Base-by-base conservation (phyloP, 805 yeast genomes). In the Starmerella riodocensis region DNA sequence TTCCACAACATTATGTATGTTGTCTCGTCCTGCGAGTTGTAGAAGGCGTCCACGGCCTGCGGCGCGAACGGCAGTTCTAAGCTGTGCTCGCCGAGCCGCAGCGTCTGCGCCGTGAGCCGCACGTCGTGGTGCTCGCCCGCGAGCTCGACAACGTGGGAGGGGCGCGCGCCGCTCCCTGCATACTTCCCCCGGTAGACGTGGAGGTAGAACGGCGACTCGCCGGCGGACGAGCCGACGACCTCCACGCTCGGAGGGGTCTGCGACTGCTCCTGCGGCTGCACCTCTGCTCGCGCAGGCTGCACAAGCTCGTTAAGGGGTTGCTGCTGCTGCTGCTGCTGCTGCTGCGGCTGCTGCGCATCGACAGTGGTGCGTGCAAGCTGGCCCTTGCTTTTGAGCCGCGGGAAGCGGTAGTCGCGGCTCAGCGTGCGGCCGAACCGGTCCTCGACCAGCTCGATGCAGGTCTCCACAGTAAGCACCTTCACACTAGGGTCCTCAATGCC, bases 391-490 rank as follows among this genome's bases (percentile, higher is more conserved):
- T 65, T 56, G 74, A 88, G 66, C 50, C 81, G 82, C 1, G 95
- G 95, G 2, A 72, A 62, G 3, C 73, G 63, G 27, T 55, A 55
- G 37, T 76, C 78, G 38, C 94, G 61, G 40, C 78, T 80, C 14
- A 85, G 63, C 4, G 62, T 57, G 2, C 74, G 55, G 35, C 65
- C 62, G 13, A 60, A 62, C 20, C 68, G 52, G 42, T 76, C 60
- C 54, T 83, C 94, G 3, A 81, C 73, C 9, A 85, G 70, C 53
- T 83, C 93, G 29, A 84, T 56, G 51, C 93, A 78, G 79, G 94
- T 83, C 54, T 83, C 94, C 6, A 79, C 70, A 35, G 82, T 55
- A 12, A 84, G 76, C 34, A 73, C 66, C 43, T 74, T 65, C 40
- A 84, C 64, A 36, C 79, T 79, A 1, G 60, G 48, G 46, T 76